Evolutionary conservation across 75 land plant genomes (phyloP).

Genomic region (Sequoiadendron giganteum): DNA sequence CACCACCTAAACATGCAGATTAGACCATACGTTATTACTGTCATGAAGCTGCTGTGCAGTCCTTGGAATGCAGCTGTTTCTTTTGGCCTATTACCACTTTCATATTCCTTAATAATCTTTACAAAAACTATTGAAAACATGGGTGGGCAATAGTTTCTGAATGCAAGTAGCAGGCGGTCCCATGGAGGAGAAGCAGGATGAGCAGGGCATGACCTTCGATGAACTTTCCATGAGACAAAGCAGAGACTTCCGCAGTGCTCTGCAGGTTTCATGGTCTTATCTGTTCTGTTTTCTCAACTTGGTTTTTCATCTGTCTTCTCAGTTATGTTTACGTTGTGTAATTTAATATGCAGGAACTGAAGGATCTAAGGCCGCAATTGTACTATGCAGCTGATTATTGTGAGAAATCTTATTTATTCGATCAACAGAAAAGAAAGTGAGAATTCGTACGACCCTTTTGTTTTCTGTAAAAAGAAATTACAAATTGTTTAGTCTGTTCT

Average conservation of each 20-base stretch:
- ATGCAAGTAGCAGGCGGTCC: not conserved
- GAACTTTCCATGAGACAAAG: constrained; percentile 44
- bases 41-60: not conserved
- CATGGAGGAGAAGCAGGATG: not conserved
- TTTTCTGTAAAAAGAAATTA: not conserved
- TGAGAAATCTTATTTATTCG: constrained; percentile 45
- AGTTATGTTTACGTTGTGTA: not conserved
- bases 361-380: constrained; percentile 42
- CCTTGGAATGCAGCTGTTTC: not conserved
- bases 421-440: constrained; percentile 45
- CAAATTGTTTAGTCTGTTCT: not conserved
- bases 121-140: not conserved
- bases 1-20: not conserved
- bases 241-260: constrained; percentile 29
- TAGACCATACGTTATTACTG: not conserved
- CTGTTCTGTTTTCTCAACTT: not conserved
- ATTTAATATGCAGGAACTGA: constrained; percentile 33
- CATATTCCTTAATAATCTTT: not conserved
- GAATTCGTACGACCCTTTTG: not conserved
- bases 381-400: constrained; percentile 57
- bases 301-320: not conserved
- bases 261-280: constrained; percentile 18
- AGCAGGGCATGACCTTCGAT: constrained; percentile 34
- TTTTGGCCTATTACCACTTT: not conserved
- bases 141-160: not conserved